phyloP scores from a whole-genome alignment of 2,329 filamentous ascomycete genomes.

The Alternaria longipes region DNA sequence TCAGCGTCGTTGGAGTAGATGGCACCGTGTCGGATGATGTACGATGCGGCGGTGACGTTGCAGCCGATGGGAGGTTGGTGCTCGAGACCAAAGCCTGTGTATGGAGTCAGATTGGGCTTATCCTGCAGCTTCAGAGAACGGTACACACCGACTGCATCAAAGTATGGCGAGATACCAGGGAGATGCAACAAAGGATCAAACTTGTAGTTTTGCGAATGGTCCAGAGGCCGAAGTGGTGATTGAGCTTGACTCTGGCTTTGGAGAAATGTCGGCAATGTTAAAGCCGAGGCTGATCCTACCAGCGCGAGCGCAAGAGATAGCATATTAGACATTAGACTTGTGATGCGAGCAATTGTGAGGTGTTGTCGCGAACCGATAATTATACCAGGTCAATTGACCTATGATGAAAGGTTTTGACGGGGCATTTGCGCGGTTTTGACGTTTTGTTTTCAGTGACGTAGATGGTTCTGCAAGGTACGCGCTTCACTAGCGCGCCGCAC shows the following conservation, averaged over 20 bases:
- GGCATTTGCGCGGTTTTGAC: slow-evolving; percentile 17
- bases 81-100: slow-evolving; percentile 51
- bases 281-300: slow-evolving; percentile 31
- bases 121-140: not conserved
- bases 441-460: slow-evolving; percentile 16
- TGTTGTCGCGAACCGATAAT: not conserved
- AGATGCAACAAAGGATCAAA: slow-evolving; percentile 61
- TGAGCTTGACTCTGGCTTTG: slow-evolving; percentile 13
- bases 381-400: slow-evolving; percentile 1
- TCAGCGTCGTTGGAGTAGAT: slow-evolving; percentile 62
- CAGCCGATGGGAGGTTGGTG: slow-evolving; percentile 60
- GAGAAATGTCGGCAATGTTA: slow-evolving; percentile 24
- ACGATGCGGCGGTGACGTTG: slow-evolving; percentile 59
- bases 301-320: slow-evolving; percentile 29
- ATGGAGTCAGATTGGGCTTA: not conserved
- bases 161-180: slow-evolving; percentile 61
- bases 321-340: slow-evolving; percentile 13
- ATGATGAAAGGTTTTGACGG: not conserved
- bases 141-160: slow-evolving; percentile 54
- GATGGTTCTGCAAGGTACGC: slow-evolving; percentile 5
- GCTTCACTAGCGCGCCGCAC: slow-evolving; percentile 13
- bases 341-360: not conserved
- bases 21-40: slow-evolving; percentile 60
- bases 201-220: slow-evolving; percentile 49
- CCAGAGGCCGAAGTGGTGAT: slow-evolving; percentile 30